Base-by-base conservation (phyloP, 768 basidiomycete genomes). In the Boletus tylopilopsis region DNA sequence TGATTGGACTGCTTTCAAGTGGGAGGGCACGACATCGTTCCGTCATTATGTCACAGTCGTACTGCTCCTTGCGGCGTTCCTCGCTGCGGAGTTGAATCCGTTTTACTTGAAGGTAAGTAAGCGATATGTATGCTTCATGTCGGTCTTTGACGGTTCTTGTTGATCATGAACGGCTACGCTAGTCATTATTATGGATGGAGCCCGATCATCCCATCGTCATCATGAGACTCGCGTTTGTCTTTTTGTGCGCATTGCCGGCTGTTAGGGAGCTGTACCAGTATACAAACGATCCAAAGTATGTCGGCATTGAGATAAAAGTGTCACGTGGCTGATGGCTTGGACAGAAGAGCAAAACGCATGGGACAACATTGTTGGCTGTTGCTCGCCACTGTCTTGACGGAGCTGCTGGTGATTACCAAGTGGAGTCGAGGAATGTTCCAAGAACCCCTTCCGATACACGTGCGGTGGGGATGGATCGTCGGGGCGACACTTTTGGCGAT, bases 331-430 rank as follows among this genome's bases (percentile, higher is more conserved):
- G 5, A 50, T 11, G n/a, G 6, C 10, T 19, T 9, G 47, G n/a
- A 47, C 60, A 92, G 90, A 60, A 83, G 76, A 57, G 84, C 87
- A n/a, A 83, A 84, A 54, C 79, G 90, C 49, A 92, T 93, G 90
- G 90, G 91, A 2, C 87, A 90, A 57, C 90, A 93, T 62, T 83
- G 85, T 29, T 92, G 90, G 90, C 72, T 93, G 35, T 72, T 93
- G 51, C 78, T 91, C 42, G 90, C 90, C 27, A 93, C 90, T n/a
- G 82, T 91, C 53, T 60, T 81, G 49, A 92, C 91, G 13, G 90
- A 93, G 64, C 66, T 90, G 30, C 73, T 93, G 43, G 85, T 83
- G 36, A 90, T 93, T 45, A 68, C 75, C 57, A 93, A 93, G 72
- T 93, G 89, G 90, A 82, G 86, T 56, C 72, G 80, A 58, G 87